These are phyloP conservation scores for Calonectria pteridis DNA, from an alignment of 2,329 filamentous ascomycete species.

Conservation along the genomic window DNA sequence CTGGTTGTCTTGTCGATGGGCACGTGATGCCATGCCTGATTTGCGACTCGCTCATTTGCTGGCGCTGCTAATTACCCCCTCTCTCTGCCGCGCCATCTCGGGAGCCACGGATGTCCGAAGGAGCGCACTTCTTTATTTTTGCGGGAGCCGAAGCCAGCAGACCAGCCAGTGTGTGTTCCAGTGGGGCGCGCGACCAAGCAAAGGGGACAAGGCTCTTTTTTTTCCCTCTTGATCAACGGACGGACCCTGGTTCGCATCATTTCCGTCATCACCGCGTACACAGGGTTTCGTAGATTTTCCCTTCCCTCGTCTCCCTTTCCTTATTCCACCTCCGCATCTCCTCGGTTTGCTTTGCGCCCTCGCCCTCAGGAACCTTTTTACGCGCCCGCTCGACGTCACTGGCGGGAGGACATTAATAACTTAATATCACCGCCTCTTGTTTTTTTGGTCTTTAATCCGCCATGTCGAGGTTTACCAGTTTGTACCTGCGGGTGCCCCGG, in stretches of 20 bases:
- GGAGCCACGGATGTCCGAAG: slow-evolving; percentile 26
- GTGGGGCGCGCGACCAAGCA: slow-evolving; percentile 13
- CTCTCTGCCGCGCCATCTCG: slow-evolving; percentile 11
- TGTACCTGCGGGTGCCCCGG: slow-evolving; percentile 54
- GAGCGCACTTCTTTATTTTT: slow-evolving; percentile 6
- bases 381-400: neutral
- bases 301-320: slow-evolving; percentile 15
- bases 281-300: slow-evolving; percentile 26
- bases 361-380: neutral
- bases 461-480: slow-evolving; percentile 54
- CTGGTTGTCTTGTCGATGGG: neutral
- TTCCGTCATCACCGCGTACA: slow-evolving; percentile 37
- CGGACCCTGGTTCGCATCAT: slow-evolving; percentile 45
- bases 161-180: neutral
- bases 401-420: slow-evolving; percentile 18
- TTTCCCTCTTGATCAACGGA: slow-evolving; percentile 23
- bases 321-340: neutral
- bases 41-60: slow-evolving; percentile 7
- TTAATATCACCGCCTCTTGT: slow-evolving; percentile 10
- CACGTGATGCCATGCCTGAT: slow-evolving; percentile 22
- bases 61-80: slow-evolving; percentile 8
- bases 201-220: slow-evolving; percentile 11
- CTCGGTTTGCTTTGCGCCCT: neutral
- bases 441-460: slow-evolving; percentile 11
- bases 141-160: slow-evolving; percentile 19